Evolutionary conservation across 2,329 filamentous ascomycete species (phyloP), one percentile per base, ranked within the genome.

Genomic region (Tympanopsis confertula): DNA sequence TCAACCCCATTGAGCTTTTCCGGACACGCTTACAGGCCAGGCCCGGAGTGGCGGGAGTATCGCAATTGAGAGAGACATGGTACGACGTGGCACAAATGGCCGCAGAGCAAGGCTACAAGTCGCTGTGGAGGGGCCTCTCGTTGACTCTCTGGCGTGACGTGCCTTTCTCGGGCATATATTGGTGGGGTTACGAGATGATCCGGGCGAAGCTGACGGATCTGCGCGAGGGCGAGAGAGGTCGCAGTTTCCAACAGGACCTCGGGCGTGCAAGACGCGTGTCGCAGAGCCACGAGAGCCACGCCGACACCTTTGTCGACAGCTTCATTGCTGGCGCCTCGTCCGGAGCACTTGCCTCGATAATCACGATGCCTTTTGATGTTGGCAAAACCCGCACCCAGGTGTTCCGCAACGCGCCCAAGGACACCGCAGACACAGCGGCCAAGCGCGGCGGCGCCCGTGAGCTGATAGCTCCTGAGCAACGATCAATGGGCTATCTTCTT

Each of bases 61-160:
- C 78, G 4, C 83, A 93, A 42, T 80, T 96, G 47, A 69, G 76
- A 38, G 80, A 87, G 39, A 94, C 91, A 0, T 68, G 94, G 40
- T 65, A 73, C 29, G 83, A 83, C 3, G 60, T 96, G 20, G 68
- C 75, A 46, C 76, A 82, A 20, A 91, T 95, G 86, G 85, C 94
- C 1, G 68, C 69, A 7, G 61, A 64, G 0, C 72, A 85, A 43
- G 91, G 91, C 3, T 86, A 91, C 47, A 69, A 71, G 1, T 86
- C 87, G 2, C 65, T 98, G 0, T 98, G 91, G 91, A 73, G 89
- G 40, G 91, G 91, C 0, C 62, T 98, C 39, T 87, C 82, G 0
- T 65, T 98, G 49, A 96, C 89, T 0, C 71, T 98, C 41, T 98
- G 91, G 91, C 74, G 91, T 45, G 91, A 98, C 53, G 91, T 96